These are phyloP conservation scores for Ustilago tritici DNA, from an alignment of 1,284 basidiomycete species.

Conservation along the genomic window DNA sequence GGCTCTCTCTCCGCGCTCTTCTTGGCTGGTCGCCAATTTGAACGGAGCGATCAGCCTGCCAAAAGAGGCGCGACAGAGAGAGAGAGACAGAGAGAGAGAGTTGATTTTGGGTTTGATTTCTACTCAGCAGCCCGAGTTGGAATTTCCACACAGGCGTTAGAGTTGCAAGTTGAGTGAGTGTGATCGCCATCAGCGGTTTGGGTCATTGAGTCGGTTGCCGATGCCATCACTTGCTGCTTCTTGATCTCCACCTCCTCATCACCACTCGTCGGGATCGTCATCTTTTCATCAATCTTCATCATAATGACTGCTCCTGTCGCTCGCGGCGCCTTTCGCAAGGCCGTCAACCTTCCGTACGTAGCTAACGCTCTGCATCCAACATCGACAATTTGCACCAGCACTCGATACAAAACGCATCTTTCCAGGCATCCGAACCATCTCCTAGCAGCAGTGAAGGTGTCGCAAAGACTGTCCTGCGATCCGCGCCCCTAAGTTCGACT, in stretches of 20 bases:
- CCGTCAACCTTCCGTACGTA: conserved; percentile 77
- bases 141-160: background rate
- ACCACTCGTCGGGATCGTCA: conserved; percentile 29
- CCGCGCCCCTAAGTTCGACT: background rate
- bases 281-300: conserved; percentile 13
- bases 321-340: conserved; percentile 70
- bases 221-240: conserved; percentile 17
- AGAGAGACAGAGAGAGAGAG: background rate
- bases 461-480: background rate
- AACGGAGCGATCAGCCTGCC: conserved; percentile 20
- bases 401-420: conserved; percentile 1
- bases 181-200: conserved; percentile 28
- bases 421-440: background rate
- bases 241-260: conserved; percentile 34
- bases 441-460: background rate
- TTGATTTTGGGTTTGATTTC: conserved; percentile 12
- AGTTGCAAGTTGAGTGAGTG: background rate
- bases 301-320: conserved; percentile 58
- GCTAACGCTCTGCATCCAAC: conserved; percentile 8
- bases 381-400: background rate
- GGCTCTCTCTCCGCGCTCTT: background rate
- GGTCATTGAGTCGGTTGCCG: conserved; percentile 6
- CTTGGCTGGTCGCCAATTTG: conserved; percentile 7
- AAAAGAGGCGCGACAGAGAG: conserved; percentile 22
- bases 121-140: conserved; percentile 5